Base-by-base conservation (phyloP, 495 filamentous ascomycete species). In the Daldinia loculata region DNA sequence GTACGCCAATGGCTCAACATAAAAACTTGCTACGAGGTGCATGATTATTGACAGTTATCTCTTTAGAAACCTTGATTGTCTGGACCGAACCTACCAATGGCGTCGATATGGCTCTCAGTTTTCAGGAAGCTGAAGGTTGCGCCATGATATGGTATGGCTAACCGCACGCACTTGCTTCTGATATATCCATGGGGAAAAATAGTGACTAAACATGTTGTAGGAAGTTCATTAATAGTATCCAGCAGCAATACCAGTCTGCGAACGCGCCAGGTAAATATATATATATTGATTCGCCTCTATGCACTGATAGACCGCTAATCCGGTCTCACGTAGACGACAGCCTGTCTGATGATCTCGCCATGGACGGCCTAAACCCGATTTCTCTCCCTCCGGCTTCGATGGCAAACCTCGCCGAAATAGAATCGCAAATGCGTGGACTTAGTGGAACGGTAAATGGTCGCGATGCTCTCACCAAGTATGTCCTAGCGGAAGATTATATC, bases 71-170 rank as follows among this genome's bases (percentile, higher is more conserved):
- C 15, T 87, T 99, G 51, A 99, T 99, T 52, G 94, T 99, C 51
- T 99, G 95, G 95, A 98, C 95, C 19, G 95, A 99, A 76, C 84
- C 85, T 27, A 80, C 79, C 45, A 92, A 88, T 81, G 91, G 91
- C 29, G 89, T 92, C 63, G 95, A 99, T 77, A 98, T 99, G 95
- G 95, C 95, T 34, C 86, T 99, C 61, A 98, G 95, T 79, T 99
- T 99, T 79, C 95, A 99, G 80, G 96, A 98, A 79, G 91, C 95
- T 3, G 95, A 98, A 64, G 95, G 96, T 15, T 99, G 95, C 79
- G 89, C 90, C 11, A 84, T 89, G 24, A 97, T 98, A 79, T 99
- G 95, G 95, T 96, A 68, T 43, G 77, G 78, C 11, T 24, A 24
- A 50, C 67, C 38, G 79, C 73, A 82, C 67, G 48, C 22, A 17